Evolutionary conservation across 257 asterid genomes (phyloP).

Genomic region (Gentiana straminea): DNA sequence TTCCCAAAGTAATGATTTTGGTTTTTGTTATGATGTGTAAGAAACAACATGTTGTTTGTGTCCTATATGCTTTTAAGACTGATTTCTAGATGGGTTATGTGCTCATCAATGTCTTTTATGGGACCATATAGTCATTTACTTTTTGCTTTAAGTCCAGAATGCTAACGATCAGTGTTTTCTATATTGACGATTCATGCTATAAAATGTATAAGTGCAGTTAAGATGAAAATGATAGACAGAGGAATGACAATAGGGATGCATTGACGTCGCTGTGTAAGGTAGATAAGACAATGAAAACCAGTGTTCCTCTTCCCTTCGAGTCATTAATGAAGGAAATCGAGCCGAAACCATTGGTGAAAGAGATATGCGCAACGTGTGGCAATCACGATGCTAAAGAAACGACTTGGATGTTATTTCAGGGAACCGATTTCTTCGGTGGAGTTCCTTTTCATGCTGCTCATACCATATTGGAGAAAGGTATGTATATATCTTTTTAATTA

Average conservation of each 20-base stretch:
- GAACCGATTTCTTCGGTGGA: constrained; percentile 5
- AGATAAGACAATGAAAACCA: no score
- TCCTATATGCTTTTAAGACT: no score
- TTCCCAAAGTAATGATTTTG: no score
- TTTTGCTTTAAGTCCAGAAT: no score
- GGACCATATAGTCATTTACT: no score
- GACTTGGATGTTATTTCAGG: neutral
- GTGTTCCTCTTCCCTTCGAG: no score
- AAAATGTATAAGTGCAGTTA: constrained; percentile 35
- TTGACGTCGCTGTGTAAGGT: constrained; percentile 12
- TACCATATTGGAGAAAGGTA: neutral
- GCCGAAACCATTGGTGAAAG: constrained; percentile 64
- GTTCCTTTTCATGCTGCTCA: neutral
- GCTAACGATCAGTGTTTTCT: no score
- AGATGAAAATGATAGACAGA: constrained; percentile 68
- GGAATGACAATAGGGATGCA: constrained; percentile 85
- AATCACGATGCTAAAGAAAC: constrained; percentile 59
- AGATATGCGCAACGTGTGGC: constrained; percentile 78
- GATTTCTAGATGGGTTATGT: no score
- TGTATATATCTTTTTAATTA: no score
- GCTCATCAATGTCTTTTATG: no score
- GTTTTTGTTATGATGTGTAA: no score
- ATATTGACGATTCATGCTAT: neutral
- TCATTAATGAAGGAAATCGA: constrained; percentile 67
- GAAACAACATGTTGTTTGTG: no score